These are phyloP conservation scores for Iris pallida DNA, from an alignment of 116 monocot genomes.

Conservation along the genomic window DNA sequence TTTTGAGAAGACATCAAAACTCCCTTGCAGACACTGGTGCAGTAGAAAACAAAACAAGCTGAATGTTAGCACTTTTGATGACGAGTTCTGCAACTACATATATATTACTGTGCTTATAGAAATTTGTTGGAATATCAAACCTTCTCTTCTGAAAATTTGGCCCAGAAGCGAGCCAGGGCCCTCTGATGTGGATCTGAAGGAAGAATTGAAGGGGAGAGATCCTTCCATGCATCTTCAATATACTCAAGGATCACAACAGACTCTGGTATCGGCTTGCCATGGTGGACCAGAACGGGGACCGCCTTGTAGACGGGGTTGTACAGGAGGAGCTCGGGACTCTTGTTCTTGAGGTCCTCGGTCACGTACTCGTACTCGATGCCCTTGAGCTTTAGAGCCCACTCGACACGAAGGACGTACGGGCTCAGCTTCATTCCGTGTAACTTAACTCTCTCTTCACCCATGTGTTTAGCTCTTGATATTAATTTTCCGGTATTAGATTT, in stretches of 20 bases:
- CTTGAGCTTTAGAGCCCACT: constrained; percentile 41
- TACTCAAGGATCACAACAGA: constrained; percentile 43
- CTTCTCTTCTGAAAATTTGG: constrained; percentile 30
- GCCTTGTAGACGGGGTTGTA: constrained; percentile 34
- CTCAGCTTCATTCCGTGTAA: constrained; percentile 25
- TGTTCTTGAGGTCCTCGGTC: constrained; percentile 32
- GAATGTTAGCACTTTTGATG: background rate
- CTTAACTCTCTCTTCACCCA: constrained; percentile 25
- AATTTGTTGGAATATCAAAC: constrained; percentile 2
- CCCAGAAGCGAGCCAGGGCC: constrained; percentile 40
- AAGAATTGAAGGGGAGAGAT: constrained; percentile 15
- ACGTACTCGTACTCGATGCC: constrained; percentile 34
- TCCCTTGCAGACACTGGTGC: constrained; percentile 8
- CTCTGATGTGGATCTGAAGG: constrained; percentile 34
- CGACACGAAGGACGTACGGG: constrained; percentile 9
- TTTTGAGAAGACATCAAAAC: constrained; percentile 9
- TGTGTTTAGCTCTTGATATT: background rate
- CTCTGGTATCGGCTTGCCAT: constrained; percentile 21
- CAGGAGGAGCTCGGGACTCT: constrained; percentile 31
- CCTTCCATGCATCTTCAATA: constrained; percentile 37
- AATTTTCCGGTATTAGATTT: background rate
- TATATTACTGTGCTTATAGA: background rate
- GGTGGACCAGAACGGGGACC: constrained; percentile 36
- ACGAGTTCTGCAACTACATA: background rate
- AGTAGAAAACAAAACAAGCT: background rate